Conservation (phyloP, 805 yeast species). For the Kregervanrija pseudodelftensis region DNA sequence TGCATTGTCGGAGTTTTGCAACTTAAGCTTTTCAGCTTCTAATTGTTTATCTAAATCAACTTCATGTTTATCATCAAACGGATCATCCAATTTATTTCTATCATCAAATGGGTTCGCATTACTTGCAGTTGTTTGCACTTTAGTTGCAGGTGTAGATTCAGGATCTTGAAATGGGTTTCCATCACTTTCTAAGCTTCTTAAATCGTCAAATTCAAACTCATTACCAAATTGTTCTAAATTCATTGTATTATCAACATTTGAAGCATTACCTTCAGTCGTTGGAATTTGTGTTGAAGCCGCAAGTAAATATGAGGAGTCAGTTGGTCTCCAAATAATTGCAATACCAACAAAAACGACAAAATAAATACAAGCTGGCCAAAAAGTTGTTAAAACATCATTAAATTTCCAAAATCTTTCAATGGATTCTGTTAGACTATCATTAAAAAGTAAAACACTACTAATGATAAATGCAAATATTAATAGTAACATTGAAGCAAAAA, state of each 20-base stretch:
- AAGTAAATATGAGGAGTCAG: conserved; percentile 87
- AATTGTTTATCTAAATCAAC: conserved; percentile 26
- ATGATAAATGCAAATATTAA: conserved; percentile 65
- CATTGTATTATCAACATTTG: conserved; percentile 18
- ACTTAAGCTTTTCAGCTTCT: conserved; percentile 22
- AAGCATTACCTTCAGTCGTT: conserved; percentile 37
- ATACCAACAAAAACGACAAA: conserved; percentile 75
- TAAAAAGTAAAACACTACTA: conserved; percentile 62
- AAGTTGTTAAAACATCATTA: conserved; percentile 79
- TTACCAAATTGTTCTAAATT: conserved; percentile 35
- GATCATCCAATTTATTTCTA: conserved; percentile 12
- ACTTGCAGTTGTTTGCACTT: not conserved
- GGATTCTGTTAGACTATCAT: conserved; percentile 67
- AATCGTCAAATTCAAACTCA: conserved; percentile 54
- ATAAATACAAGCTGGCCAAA: conserved; percentile 91
- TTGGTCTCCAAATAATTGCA: conserved; percentile 95
- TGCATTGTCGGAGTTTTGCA: conserved; percentile 11
- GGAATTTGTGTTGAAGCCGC: conserved; percentile 93
- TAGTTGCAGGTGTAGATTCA: not conserved
- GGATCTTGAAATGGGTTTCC: conserved; percentile 24
- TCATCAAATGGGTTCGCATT: conserved; percentile 28
- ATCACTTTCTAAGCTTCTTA: conserved; percentile 39
- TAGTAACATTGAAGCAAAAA: conserved; percentile 63
- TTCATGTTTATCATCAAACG: conserved; percentile 10
- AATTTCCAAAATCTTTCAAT: conserved; percentile 89